These are phyloP conservation scores for Umbelopsis sp. DNA, from an alignment of 192 early-diverging fungal genomes.

Conservation along the genomic window DNA sequence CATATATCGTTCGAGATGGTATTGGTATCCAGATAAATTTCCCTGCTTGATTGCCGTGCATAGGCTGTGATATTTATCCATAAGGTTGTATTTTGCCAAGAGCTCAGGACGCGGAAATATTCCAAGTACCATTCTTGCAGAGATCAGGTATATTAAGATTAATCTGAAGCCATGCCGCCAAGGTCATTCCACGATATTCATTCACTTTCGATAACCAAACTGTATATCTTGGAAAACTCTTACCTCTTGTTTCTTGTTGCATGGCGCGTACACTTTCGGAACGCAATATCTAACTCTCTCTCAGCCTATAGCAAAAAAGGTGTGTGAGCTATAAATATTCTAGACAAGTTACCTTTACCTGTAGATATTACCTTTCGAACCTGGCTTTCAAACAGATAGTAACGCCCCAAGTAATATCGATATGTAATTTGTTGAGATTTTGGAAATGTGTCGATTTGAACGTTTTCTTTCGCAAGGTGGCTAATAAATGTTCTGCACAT, in stretches of 20 bases:
- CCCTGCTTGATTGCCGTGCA: slow-evolving; percentile 36
- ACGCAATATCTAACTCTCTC: slow-evolving; percentile 41
- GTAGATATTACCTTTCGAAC: slow-evolving; percentile 27
- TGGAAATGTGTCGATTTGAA: slow-evolving; percentile 37
- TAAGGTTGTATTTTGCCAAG: slow-evolving; percentile 36
- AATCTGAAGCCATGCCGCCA: slow-evolving; percentile 19
- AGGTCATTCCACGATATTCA: not conserved
- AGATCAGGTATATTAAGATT: slow-evolving; percentile 43
- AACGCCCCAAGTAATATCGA: slow-evolving; percentile 50
- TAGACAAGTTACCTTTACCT: not conserved
- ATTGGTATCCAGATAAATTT: slow-evolving; percentile 27
- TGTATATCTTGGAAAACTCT: not conserved
- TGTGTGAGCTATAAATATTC: too few species aligned
- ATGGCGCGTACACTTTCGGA: slow-evolving; percentile 33
- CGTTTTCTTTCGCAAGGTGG: slow-evolving; percentile 39
- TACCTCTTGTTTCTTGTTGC: slow-evolving; percentile 40
- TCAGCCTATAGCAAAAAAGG: slow-evolving; percentile 25
- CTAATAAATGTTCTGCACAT: slow-evolving; percentile 47
- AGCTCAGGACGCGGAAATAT: slow-evolving; percentile 32
- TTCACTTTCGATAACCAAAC: not conserved
- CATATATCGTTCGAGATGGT: slow-evolving; percentile 26
- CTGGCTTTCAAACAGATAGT: slow-evolving; percentile 43
- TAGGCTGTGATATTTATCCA: slow-evolving; percentile 24
- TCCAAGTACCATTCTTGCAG: slow-evolving; percentile 46
- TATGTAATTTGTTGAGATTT: slow-evolving; percentile 52